Evolutionary conservation across 2,329 filamentous ascomycete species (phyloP).

Genomic region (Colletotrichum navitas): DNA sequence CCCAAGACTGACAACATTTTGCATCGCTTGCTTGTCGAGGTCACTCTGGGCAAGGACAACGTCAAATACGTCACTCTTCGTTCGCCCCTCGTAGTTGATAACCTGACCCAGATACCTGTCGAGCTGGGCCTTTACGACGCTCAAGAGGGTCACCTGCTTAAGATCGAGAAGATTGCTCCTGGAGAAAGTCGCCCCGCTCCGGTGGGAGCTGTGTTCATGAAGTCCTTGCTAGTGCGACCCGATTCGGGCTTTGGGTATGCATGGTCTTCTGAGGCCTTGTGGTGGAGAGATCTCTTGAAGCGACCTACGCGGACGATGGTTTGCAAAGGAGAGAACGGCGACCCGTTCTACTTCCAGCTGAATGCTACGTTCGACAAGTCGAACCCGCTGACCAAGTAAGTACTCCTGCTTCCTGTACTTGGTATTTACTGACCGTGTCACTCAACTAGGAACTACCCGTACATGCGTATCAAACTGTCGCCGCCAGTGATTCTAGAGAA

Average conservation of each 20-base stretch:
- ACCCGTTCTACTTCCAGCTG: constrained; percentile 97
- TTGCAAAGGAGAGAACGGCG: constrained; percentile 87
- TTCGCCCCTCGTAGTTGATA: constrained; percentile 92
- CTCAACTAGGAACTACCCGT: constrained; percentile 79
- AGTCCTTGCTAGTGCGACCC: constrained; percentile 87
- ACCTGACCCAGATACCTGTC: constrained; percentile 95
- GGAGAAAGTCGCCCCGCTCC: constrained; percentile 91
- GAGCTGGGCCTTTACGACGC: constrained; percentile 93
- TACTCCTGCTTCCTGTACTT: constrained; percentile 21
- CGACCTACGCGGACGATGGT: constrained; percentile 87
- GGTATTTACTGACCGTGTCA: constrained; percentile 48
- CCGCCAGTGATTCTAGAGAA: constrained; percentile 96
- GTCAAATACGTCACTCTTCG: constrained; percentile 98
- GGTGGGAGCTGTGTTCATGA: constrained; percentile 91
- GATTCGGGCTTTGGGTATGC: constrained; percentile 97
- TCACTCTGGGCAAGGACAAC: constrained; percentile 91
- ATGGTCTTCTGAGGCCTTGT: constrained; percentile 90
- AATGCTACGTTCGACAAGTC: constrained; percentile 87
- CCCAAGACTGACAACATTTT: constrained; percentile 87
- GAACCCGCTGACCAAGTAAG: constrained; percentile 82
- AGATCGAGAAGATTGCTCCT: constrained; percentile 97
- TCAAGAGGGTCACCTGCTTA: constrained; percentile 88
- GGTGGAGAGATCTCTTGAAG: constrained; percentile 93
- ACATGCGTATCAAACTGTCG: constrained; percentile 92
- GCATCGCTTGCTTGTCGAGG: constrained; percentile 92